Evolutionary conservation across 257 asterid genomes (phyloP).

Genomic region (Solanum sitiens): DNA sequence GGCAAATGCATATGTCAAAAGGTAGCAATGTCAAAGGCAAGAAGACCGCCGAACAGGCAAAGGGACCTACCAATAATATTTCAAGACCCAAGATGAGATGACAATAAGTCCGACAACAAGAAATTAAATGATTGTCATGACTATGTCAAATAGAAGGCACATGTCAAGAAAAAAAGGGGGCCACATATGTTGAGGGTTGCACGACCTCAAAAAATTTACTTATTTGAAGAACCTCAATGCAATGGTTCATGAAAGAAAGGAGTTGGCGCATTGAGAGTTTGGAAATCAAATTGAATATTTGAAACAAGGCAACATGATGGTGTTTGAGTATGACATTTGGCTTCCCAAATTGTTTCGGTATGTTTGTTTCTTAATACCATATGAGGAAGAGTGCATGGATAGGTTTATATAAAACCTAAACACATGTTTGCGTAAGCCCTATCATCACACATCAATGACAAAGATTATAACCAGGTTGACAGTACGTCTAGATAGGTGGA

Average conservation of each 20-base stretch:
- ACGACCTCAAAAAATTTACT: neutral
- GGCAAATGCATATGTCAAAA: neutral
- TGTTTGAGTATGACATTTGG: neutral
- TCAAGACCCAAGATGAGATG: neutral
- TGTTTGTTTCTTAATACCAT: no score
- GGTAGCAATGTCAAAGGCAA: neutral
- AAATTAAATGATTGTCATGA: neutral
- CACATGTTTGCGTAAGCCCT: neutral
- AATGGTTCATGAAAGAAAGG: neutral
- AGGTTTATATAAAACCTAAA: no score
- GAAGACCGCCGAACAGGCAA: neutral
- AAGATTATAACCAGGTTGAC: neutral
- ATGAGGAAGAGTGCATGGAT: neutral
- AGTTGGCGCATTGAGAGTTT: neutral
- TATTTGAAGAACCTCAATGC: neutral
- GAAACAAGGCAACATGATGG: neutral
- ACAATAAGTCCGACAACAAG: neutral
- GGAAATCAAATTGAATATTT: neutral
- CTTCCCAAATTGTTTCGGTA: neutral
- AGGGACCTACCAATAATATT: neutral
- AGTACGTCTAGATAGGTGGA: neutral
- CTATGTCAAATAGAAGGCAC: neutral
- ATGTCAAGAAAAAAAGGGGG: no score
- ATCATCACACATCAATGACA: neutral
- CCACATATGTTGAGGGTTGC: neutral